Evolutionary conservation across 257 asterid genomes (phyloP), one percentile per base, ranked within the genome.

Genomic region (Solanum chiquidenum): DNA sequence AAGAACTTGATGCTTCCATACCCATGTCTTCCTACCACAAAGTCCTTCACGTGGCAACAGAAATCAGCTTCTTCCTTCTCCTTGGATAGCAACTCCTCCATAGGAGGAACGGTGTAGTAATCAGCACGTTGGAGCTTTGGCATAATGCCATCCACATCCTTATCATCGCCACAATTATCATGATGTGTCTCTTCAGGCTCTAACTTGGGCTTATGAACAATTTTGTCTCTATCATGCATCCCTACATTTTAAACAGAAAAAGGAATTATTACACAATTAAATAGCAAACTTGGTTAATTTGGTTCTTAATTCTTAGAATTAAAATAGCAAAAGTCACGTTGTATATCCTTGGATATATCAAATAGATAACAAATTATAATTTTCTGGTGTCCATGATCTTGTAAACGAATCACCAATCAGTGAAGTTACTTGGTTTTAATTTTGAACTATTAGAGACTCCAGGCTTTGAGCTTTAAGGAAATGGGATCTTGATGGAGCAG

Each of bases 1-100:
- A 93, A 92, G 88, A 95, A 95, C 90, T 92, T 95, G 94, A 96
- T 96, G 95, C 94, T 91, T 27, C 98, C 99, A 40, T 87, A 95
- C n/a, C 94, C 95, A 42, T 88, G 90, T 85, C 97, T 87, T 49
- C 99, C 99, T 33, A 95, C 94, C 86, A 94, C 95, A 71, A 96
- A 96, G 72, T 95, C 95, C 91, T 91, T 94, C 88, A 96, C 97
- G 9, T 89, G 93, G 87, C 93, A 87, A 90, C 95, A 94, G 42
- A 88, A 95, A 33, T 98, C 98, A 4, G 98, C 95, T 73, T 94
- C 93, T 5, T 93, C 93, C 92, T 94, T 90, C 91, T 95, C 98
- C 93, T 92, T 95, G 12, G 27, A 58, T 21, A 7, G n/a, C 27
- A 58, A 58, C 25, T 58, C 66, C 27, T 58, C 66, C 7, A 58